A percentile compares a stretch with the other conserved stretches of the same genome.
phyloP scores from a whole-genome alignment of 148 eudicot species.

The Rhododendron vialii region DNA sequence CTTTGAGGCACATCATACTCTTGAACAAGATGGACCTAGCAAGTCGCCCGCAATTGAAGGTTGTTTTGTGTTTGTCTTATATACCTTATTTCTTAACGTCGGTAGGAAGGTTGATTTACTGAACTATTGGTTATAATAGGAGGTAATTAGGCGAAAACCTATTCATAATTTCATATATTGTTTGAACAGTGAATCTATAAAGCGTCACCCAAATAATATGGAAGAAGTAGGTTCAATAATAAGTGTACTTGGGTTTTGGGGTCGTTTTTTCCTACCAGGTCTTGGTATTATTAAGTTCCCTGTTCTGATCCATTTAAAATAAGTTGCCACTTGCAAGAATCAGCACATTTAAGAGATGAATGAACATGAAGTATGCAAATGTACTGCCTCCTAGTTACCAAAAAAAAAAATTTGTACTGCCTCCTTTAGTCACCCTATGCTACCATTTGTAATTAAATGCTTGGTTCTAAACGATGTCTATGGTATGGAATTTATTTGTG shows the following conservation, averaged over 20 bases:
- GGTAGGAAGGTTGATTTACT: not conserved
- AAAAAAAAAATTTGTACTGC: not conserved
- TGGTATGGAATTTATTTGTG: not conserved
- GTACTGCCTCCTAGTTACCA: not conserved
- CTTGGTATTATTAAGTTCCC: not conserved
- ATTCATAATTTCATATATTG: not conserved
- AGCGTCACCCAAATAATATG: not conserved
- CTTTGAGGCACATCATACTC: constrained; percentile 51
- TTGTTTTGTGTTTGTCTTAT: constrained; percentile 5
- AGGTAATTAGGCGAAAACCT: not conserved
- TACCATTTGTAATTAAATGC: not conserved
- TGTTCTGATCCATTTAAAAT: not conserved
- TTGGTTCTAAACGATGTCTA: not conserved
- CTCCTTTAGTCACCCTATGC: not conserved
- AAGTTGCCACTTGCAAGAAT: not conserved
- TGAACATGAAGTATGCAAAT: not conserved
- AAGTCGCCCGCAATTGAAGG: constrained; percentile 47
- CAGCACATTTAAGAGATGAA: not conserved
- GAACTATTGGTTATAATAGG: not conserved
- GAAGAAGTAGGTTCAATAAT: not conserved
- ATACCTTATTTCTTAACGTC: not conserved
- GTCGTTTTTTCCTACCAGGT: not conserved
- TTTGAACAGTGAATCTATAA: not conserved
- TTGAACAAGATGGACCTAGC: constrained; percentile 83
- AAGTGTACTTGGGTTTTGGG: not conserved